These are phyloP conservation scores for Verbena officinalis DNA, from an alignment of 257 asterid species.

Conservation along the genomic window DNA sequence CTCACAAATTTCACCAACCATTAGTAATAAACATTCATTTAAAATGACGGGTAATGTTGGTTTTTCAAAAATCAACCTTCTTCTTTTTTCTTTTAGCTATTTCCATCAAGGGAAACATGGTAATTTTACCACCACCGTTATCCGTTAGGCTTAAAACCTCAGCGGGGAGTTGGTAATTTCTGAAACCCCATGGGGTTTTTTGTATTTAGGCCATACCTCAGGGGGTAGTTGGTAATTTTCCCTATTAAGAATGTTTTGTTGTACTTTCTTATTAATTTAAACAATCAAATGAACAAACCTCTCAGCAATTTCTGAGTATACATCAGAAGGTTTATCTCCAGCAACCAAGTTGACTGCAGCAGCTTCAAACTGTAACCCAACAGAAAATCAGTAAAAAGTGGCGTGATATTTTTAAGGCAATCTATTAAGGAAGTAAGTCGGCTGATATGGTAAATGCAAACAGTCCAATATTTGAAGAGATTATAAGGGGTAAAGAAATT, in stretches of 20 bases:
- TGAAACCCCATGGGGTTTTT: too few relatives aligned
- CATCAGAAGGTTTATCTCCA: slow-evolving; percentile 89
- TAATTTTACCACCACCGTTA: too few relatives aligned
- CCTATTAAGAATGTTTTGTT: too few relatives aligned
- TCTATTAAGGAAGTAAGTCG: slow-evolving; percentile 12
- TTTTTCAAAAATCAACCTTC: too few relatives aligned
- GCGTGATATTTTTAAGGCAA: slow-evolving; percentile 2
- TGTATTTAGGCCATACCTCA: too few relatives aligned
- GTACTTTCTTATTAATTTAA: slow-evolving; percentile 8
- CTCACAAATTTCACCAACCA: too few relatives aligned
- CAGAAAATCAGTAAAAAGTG: slow-evolving; percentile 30
- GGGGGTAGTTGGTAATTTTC: too few relatives aligned
- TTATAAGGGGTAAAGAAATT: not conserved
- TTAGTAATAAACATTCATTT: too few relatives aligned
- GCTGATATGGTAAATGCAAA: not conserved
- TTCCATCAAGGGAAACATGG: not conserved
- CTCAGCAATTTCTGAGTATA: slow-evolving; percentile 93
- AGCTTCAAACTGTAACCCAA: slow-evolving; percentile 76
- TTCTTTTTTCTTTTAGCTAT: too few relatives aligned
- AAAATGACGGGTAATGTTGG: too few relatives aligned
- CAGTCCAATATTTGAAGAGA: not conserved
- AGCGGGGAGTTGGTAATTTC: too few relatives aligned
- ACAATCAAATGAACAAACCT: slow-evolving; percentile 51
- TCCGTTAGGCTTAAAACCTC: too few relatives aligned
- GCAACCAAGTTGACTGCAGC: slow-evolving; percentile 95